A percentile compares a stretch with the other conserved stretches of the same genome.
Conservation (phyloP, 176 grass and related monocot genomes). For the Paspalum vaginatum region DNA sequence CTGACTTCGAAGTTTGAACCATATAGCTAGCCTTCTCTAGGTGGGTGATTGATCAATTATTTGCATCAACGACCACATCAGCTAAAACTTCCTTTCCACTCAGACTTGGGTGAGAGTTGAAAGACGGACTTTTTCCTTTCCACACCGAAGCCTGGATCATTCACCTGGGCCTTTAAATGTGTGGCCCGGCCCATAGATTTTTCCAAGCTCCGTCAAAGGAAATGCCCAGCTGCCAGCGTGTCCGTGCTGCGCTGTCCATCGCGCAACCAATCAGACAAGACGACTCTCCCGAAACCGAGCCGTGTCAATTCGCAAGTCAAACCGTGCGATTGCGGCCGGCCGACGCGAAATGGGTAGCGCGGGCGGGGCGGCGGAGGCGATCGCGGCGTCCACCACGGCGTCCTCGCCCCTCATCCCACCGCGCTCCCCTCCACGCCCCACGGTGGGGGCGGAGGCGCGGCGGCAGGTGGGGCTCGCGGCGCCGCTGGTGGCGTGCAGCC, state of each 20-base stretch:
- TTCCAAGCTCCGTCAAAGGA: no score
- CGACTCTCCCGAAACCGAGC: not conserved
- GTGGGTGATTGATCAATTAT: slow-evolving; percentile 31
- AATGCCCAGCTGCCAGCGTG: not conserved
- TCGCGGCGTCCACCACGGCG: not conserved
- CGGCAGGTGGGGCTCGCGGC: slow-evolving; percentile 57
- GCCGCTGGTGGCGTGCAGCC: slow-evolving; percentile 60
- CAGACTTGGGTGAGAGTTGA: no score
- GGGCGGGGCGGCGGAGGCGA: slow-evolving; percentile 9
- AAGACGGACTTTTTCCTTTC: no score
- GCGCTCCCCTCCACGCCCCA: not conserved
- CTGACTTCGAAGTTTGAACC: not conserved
- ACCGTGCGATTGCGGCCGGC: not conserved
- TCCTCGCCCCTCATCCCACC: slow-evolving; percentile 26
- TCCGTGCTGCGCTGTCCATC: not conserved
- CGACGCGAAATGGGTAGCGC: slow-evolving; percentile 4
- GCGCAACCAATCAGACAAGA: not conserved
- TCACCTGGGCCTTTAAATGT: not conserved
- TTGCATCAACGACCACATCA: slow-evolving; percentile 7
- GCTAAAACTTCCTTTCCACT: slow-evolving; percentile 2
- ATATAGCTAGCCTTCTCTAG: slow-evolving; percentile 46
- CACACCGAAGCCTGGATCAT: no score
- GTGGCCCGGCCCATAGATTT: not conserved
- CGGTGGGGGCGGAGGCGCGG: slow-evolving; percentile 41
- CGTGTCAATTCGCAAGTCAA: not conserved